Percentiles rank a stretch among this genome's conserved stretches.
Conservation (phyloP, 805 yeast species). For the Yamadazyma insecticola region DNA sequence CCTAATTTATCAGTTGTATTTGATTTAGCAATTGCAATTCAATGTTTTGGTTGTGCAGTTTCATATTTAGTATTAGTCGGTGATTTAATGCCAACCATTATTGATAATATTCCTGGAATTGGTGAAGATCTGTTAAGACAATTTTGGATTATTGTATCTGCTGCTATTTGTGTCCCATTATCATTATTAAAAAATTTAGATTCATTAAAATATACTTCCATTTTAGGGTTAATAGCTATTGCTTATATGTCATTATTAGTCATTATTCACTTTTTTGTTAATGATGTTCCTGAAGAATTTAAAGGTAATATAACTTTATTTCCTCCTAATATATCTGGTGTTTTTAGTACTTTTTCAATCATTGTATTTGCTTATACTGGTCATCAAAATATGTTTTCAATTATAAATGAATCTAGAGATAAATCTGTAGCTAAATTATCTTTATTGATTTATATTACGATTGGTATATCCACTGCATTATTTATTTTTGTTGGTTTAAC, state of each 20-base stretch:
- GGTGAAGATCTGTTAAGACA: conserved; percentile 31
- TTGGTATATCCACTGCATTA: conserved; percentile 54
- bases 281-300: conserved; percentile 42
- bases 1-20: conserved; percentile 65
- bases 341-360: conserved; percentile 75
- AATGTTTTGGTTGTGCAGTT: conserved; percentile 78
- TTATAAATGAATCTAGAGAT: conserved; percentile 73
- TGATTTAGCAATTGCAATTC: conserved; percentile 69
- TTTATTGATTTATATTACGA: conserved; percentile 44
- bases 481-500: conserved; percentile 72
- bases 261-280: conserved; percentile 58
- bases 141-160: conserved; percentile 57
- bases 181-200: conserved; percentile 73
- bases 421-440: conserved; percentile 40
- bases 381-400: conserved; percentile 90
- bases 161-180: conserved; percentile 48
- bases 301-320: conserved; percentile 26
- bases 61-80: conserved; percentile 74
- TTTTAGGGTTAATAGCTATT: conserved; percentile 78
- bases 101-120: conserved; percentile 19
- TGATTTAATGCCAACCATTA: conserved; percentile 67
- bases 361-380: conserved; percentile 94
- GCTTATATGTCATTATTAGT: conserved; percentile 73
- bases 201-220: conserved; percentile 79
- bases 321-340: conserved; percentile 42